Evolutionary conservation across 768 basidiomycete genomes (phyloP).

Genomic region (Macrolepiota fuliginosa): DNA sequence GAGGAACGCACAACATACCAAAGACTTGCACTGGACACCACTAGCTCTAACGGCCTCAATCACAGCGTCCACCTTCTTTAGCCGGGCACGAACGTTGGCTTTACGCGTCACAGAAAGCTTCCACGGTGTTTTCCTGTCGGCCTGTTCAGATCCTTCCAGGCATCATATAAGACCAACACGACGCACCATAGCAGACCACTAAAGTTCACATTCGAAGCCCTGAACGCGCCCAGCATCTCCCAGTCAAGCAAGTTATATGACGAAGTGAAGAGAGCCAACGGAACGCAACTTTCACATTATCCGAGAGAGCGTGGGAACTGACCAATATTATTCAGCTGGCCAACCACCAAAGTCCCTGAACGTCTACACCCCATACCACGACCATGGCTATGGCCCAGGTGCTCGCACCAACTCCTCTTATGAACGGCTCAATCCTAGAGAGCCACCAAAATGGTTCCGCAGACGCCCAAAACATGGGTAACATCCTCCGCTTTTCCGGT

Average conservation of each 20-base stretch:
- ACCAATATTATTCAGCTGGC: background rate
- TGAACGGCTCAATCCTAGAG: background rate
- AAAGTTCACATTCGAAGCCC: constrained; percentile 59
- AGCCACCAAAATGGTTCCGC: constrained; percentile 33
- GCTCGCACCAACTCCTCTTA: background rate
- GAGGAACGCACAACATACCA: constrained; percentile 51
- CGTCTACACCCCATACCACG: constrained; percentile 12
- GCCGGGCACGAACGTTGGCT: constrained; percentile 82
- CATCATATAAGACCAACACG: background rate
- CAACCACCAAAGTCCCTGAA: background rate
- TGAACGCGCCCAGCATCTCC: constrained; percentile 90
- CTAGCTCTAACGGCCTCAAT: constrained; percentile 84
- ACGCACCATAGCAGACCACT: constrained; percentile 86
- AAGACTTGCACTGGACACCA: constrained; percentile 71
- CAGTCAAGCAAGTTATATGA: constrained; percentile 10
- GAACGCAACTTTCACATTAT: constrained; percentile 2
- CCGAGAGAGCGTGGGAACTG: constrained; percentile 30
- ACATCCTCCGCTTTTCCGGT: constrained; percentile 58
- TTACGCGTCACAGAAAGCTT: constrained; percentile 89
- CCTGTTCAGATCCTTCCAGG: background rate
- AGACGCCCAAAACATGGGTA: constrained; percentile 33
- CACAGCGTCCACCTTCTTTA: constrained; percentile 92
- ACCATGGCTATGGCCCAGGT: constrained; percentile 38
- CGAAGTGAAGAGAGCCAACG: constrained; percentile 8
- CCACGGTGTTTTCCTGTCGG: constrained; percentile 89